Conservation (phyloP, 2,329 filamentous ascomycete species). For the Paracorniculantispora psalliotae region DNA sequence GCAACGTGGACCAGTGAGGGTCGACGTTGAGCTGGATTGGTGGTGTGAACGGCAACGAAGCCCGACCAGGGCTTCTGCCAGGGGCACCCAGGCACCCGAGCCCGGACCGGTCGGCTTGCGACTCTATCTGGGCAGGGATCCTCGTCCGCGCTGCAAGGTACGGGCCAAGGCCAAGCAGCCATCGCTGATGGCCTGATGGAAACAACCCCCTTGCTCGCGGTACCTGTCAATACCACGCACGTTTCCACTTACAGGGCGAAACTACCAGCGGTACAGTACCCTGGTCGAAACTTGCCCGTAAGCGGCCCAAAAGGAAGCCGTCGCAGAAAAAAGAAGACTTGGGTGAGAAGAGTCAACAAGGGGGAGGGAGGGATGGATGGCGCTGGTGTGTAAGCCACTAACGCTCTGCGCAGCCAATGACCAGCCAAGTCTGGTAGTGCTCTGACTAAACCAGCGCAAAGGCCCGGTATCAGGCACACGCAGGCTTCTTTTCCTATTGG, state of each 20-base stretch:
- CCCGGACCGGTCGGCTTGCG: neutral
- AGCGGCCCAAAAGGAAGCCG: too few species aligned
- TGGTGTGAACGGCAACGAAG: neutral
- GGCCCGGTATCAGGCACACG: neutral
- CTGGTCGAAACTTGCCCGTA: neutral
- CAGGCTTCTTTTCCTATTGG: neutral
- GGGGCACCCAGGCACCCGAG: slow-evolving; percentile 1
- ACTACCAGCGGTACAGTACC: neutral
- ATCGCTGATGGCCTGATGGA: neutral
- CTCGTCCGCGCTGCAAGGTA: neutral
- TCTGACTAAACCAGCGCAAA: neutral
- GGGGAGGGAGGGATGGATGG: neutral
- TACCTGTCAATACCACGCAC: neutral
- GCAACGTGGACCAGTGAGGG: neutral
- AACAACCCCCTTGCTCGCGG: too few species aligned
- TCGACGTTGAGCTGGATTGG: neutral
- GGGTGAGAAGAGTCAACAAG: neutral
- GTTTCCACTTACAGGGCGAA: neutral
- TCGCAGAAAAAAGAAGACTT: neutral
- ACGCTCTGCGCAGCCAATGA: neutral
- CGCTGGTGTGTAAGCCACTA: neutral
- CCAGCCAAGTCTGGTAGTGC: neutral
- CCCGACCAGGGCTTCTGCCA: neutral
- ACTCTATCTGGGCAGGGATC: neutral
- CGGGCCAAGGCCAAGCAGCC: neutral